Evolutionary conservation across 2,329 filamentous ascomycete genomes (phyloP).

Genomic region (Waltergamsia citrina): DNA sequence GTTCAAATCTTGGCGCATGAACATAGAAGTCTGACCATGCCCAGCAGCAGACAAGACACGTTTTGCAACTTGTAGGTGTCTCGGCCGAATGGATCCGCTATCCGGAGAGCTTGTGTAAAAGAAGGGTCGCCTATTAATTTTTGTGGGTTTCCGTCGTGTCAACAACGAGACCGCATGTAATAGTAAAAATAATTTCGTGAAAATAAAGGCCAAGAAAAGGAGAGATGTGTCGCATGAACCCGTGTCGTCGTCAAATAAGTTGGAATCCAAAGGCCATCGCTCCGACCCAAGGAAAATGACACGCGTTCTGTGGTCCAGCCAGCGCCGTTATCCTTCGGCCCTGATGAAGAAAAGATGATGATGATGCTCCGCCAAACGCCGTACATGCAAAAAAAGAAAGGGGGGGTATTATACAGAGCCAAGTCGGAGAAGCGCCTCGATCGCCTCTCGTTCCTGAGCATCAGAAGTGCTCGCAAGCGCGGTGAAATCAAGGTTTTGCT

Average conservation of each 20-base stretch:
- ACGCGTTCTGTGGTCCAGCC: slow-evolving; percentile 10
- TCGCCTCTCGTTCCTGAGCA: slow-evolving; percentile 70
- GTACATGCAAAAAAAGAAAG: slow-evolving; percentile 28
- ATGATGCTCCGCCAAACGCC: slow-evolving; percentile 34
- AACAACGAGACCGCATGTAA: no score
- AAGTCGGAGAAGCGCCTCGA: slow-evolving; percentile 72
- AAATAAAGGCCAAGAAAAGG: not conserved
- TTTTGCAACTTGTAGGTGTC: no score
- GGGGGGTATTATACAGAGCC: slow-evolving; percentile 59
- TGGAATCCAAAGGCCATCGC: not conserved
- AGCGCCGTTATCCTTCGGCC: slow-evolving; percentile 7
- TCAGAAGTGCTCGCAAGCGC: slow-evolving; percentile 44
- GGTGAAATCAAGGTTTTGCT: slow-evolving; percentile 40
- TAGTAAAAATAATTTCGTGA: no score
- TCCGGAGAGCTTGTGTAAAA: no score
- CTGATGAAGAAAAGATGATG: slow-evolving; percentile 3
- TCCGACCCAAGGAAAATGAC: not conserved
- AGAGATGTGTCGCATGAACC: not conserved
- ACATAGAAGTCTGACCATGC: no score
- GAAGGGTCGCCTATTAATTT: no score
- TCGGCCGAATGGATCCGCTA: no score
- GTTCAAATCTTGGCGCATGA: no score
- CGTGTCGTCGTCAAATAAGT: slow-evolving; percentile 4
- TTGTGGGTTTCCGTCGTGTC: no score
- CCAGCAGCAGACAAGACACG: no score